Base-by-base conservation (phyloP, 116 monocot genomes). In the Zostera marina region DNA sequence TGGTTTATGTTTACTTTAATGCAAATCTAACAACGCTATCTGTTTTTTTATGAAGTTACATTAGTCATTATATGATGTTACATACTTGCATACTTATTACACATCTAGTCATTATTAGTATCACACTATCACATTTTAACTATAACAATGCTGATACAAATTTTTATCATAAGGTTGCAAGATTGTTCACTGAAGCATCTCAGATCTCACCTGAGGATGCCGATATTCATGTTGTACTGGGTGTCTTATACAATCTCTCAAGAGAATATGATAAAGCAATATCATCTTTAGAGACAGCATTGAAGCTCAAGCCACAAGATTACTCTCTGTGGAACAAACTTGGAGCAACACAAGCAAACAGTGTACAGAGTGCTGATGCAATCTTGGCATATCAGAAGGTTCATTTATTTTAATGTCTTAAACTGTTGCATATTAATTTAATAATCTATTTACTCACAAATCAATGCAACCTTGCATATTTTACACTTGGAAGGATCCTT, bases 301-400 rank as follows among this genome's bases (percentile, higher is more conserved):
- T 98, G 59, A 78, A 98, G 56, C 80, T 98, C 47, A 89, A 86
- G 60, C 90, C 96, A 47, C 85, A 60, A 47, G 96, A 98, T 68
- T 98, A 98, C 72, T 98, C 96, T 72, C 70, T 98, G 21, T 98
- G 96, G 96, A 98, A 98, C 66, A 98, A 98, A 64, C 90, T 98
- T 64, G 96, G 96, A 70, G 96, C 96, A 61, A 98, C 96, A 23
- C 85, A 89, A 89, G 96, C 96, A 52, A 98, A 98, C 62, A 98
- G 96, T 63, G 66, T 86, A 63, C 96, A 85, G 44, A 89, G 90
- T 74, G 76, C 80, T 68, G 90, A 98, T 69, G 96, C 96, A 61
- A 79, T 98, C 72, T 58, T 76, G 41, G 96, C 96, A 61, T 98
- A 89, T 70, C 96, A 89, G 47, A 85, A 98, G 89, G 96, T 66